Evolutionary conservation across 2,329 filamentous ascomycete genomes (phyloP).

Genomic region (Xylariaceae sp.): DNA sequence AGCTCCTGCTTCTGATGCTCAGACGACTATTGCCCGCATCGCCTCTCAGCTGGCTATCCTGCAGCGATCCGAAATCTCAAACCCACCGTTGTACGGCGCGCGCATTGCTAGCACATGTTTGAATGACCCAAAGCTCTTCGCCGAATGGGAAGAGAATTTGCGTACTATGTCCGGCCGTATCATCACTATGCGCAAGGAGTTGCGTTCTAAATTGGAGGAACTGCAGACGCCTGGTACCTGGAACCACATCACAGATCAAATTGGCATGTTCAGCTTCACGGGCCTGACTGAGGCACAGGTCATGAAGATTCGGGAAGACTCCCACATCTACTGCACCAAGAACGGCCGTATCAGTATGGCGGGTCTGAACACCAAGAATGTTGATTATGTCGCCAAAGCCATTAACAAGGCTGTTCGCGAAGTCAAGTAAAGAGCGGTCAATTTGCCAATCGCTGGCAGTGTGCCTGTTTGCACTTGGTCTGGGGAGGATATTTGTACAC

Average conservation of each 20-base stretch:
- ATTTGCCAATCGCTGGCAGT: too few species aligned
- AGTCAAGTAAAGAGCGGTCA: slow-evolving; percentile 13
- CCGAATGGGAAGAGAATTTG: slow-evolving; percentile 89
- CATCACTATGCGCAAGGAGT: slow-evolving; percentile 78
- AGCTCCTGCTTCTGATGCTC: slow-evolving; percentile 62
- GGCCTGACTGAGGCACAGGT: slow-evolving; percentile 73
- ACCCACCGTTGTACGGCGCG: slow-evolving; percentile 91
- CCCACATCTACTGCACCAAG: slow-evolving; percentile 90
- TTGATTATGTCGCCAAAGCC: slow-evolving; percentile 89
- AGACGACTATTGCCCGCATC: slow-evolving; percentile 59
- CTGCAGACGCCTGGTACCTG: slow-evolving; percentile 83
- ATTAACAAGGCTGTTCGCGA: slow-evolving; percentile 77
- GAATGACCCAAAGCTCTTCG: slow-evolving; percentile 77
- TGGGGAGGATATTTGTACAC: too few species aligned
- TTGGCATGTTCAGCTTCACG: slow-evolving; percentile 98
- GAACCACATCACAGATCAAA: slow-evolving; percentile 98
- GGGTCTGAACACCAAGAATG: slow-evolving; percentile 86
- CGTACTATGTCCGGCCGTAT: slow-evolving; percentile 94
- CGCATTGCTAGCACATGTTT: slow-evolving; percentile 80
- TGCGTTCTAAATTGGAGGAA: slow-evolving; percentile 77
- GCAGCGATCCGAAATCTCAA: slow-evolving; percentile 95
- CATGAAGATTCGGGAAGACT: slow-evolving; percentile 61
- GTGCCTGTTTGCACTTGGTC: too few species aligned
- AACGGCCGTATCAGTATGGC: slow-evolving; percentile 99
- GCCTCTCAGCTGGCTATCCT: slow-evolving; percentile 88